Conservation (phyloP, 768 basidiomycete genomes). For the Epithele typhae region DNA sequence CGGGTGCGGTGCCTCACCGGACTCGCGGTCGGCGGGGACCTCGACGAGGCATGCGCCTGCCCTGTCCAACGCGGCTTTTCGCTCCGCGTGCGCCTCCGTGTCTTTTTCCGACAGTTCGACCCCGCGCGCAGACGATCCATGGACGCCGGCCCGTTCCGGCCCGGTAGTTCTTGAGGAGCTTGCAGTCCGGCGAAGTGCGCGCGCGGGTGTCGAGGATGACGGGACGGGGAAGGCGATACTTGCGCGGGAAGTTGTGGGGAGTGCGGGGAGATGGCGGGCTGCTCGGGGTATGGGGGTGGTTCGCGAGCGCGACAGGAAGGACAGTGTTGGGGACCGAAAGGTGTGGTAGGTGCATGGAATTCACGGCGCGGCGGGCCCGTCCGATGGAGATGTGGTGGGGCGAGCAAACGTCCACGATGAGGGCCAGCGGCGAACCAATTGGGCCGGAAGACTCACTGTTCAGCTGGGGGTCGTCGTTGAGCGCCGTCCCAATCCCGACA, state of each 20-base stretch:
- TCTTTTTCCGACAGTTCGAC: constrained; percentile 15
- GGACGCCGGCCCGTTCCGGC: constrained; percentile 60
- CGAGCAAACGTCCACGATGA: background rate
- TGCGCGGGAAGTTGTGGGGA: constrained; percentile 22
- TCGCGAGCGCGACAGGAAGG: background rate
- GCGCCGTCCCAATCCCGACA: constrained; percentile 83
- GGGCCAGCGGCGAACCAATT: background rate
- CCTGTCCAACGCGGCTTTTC: constrained; percentile 41
- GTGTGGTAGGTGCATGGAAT: too few species aligned
- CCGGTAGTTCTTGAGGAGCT: constrained; percentile 62
- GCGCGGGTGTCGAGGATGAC: constrained; percentile 78
- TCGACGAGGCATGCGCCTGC: constrained; percentile 68
- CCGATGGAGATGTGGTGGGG: background rate
- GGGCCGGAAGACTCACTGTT: constrained; percentile 53
- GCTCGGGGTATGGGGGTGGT: background rate
- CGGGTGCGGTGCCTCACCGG: constrained; percentile 3
- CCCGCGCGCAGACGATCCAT: constrained; percentile 62
- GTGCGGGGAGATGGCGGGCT: constrained; percentile 57
- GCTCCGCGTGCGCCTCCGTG: constrained; percentile 28
- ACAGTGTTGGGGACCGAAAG: too few species aligned
- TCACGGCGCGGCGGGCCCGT: too few species aligned
- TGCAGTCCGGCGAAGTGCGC: constrained; percentile 61
- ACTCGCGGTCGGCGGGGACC: constrained; percentile 28
- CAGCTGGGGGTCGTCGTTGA: constrained; percentile 93
- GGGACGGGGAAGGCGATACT: constrained; percentile 61